Conservation (phyloP, 306 rosid species). For the Arachis stenosperma region DNA sequence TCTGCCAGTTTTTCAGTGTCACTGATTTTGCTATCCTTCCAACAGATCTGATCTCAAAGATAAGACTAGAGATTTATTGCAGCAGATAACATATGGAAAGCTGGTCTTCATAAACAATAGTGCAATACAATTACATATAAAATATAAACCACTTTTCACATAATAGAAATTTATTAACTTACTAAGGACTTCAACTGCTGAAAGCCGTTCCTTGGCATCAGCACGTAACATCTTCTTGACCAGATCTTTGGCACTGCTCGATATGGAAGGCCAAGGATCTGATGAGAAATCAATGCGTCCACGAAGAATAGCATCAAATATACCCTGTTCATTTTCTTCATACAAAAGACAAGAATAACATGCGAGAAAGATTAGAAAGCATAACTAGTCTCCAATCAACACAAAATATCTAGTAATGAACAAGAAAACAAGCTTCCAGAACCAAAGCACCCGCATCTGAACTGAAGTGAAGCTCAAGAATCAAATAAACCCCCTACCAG, state of each 20-base stretch:
- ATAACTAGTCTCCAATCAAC: neutral
- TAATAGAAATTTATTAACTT: slow-evolving; percentile 45
- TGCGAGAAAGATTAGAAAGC: slow-evolving; percentile 30
- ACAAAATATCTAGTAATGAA: slow-evolving; percentile 18
- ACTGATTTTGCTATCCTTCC: no score
- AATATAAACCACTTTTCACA: slow-evolving; percentile 9
- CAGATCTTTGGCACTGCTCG: slow-evolving; percentile 88
- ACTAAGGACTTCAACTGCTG: slow-evolving; percentile 84
- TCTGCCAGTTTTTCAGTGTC: no score
- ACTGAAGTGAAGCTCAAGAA: slow-evolving; percentile 1
- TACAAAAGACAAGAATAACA: slow-evolving; percentile 38
- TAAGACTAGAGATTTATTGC: no score
- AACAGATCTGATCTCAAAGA: no score
- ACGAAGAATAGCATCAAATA: slow-evolving; percentile 84
- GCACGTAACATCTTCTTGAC: slow-evolving; percentile 80
- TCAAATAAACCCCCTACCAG: slow-evolving; percentile 1
- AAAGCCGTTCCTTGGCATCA: slow-evolving; percentile 76
- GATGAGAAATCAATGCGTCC: slow-evolving; percentile 86
- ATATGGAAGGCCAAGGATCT: slow-evolving; percentile 95
- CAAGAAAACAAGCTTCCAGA: slow-evolving; percentile 2
- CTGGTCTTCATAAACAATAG: neutral
- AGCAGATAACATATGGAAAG: no score
- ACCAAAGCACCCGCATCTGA: slow-evolving; percentile 2
- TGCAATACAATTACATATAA: neutral
- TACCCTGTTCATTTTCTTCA: slow-evolving; percentile 91